Percentiles rank a stretch among this genome's conserved stretches.
phyloP scores from a whole-genome alignment of 169 alveolate genomes.

The Cyclospora cayetanensis region DNA sequence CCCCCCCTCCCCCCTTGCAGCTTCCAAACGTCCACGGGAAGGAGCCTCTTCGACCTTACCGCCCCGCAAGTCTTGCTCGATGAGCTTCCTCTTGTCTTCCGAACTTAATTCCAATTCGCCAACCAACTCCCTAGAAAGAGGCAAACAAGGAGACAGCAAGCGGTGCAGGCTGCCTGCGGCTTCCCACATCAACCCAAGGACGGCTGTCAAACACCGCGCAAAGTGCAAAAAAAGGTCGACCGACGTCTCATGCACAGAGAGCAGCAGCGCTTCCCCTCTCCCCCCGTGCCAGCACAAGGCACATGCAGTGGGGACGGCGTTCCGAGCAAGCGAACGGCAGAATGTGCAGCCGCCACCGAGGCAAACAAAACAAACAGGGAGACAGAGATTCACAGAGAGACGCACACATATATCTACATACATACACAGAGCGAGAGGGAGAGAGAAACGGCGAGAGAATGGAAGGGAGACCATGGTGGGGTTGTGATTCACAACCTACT shows the following conservation, averaged over 20 bases:
- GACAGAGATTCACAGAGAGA: not conserved
- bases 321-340: no score
- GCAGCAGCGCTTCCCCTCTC: no score
- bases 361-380: not conserved
- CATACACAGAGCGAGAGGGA: not conserved
- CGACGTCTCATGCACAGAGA: no score
- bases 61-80: not conserved
- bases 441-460: not conserved
- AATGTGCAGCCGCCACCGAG: not conserved
- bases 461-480: not conserved
- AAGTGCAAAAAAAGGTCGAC: no score
- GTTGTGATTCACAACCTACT: not conserved
- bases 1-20: not conserved
- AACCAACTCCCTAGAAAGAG: not conserved
- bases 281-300: no score
- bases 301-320: no score
- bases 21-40: not conserved
- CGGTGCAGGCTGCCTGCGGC: no score
- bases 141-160: not conserved
- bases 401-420: not conserved
- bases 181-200: no score
- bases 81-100: not conserved
- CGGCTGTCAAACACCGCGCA: no score
- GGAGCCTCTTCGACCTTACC: not conserved
- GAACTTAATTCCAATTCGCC: not conserved